Conservation (phyloP, 306 rosid species). For the Lablab purpureus region DNA sequence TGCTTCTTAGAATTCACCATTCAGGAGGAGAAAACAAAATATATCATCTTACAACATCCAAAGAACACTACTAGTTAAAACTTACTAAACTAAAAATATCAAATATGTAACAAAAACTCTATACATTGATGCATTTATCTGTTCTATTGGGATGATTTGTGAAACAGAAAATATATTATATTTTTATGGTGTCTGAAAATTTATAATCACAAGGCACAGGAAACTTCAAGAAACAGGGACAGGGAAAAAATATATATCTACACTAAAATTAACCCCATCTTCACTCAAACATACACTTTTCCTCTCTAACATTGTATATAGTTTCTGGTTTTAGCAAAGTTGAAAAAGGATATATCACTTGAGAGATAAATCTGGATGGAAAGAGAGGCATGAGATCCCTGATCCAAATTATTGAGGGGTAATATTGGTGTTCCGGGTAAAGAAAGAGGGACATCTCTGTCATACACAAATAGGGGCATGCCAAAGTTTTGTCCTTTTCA, state of each 20-base stretch:
- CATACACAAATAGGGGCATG: not conserved
- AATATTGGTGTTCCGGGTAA: not conserved
- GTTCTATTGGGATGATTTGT: too few relatives aligned
- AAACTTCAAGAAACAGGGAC: too few relatives aligned
- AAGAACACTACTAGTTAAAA: not conserved
- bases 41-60: not conserved
- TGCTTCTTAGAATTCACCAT: not conserved
- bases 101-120: too few relatives aligned
- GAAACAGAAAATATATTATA: too few relatives aligned
- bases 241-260: too few relatives aligned
- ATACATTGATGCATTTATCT: too few relatives aligned
- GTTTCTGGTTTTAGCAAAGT: not conserved
- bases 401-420: constrained; percentile 16
- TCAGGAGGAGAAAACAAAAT: not conserved
- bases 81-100: too few relatives aligned
- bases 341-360: not conserved
- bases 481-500: constrained; percentile 34
- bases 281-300: not conserved
- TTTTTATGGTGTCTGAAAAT: too few relatives aligned
- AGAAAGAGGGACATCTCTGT: too few relatives aligned
- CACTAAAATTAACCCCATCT: not conserved
- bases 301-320: not conserved
- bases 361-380: not conserved
- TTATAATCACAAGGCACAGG: too few relatives aligned
- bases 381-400: not conserved